Evolutionary conservation across 495 filamentous ascomycete species (phyloP), one percentile per base, ranked within the genome.

Genomic region (Corynascus novoguineensis): DNA sequence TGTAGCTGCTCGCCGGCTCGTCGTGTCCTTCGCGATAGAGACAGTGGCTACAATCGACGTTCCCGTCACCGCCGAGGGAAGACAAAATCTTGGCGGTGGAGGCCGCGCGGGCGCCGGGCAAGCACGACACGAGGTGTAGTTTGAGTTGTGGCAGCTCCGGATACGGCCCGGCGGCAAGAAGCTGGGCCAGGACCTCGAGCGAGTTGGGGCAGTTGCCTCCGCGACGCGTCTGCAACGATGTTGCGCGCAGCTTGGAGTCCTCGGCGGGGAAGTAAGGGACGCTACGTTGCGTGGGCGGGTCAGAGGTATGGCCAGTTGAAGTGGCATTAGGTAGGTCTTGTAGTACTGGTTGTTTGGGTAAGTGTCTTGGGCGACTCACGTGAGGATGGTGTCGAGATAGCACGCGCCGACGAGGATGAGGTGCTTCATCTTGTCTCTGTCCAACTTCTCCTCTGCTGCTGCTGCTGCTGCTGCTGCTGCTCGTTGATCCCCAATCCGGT

Each of bases 151-250:
- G 40, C 17, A 54, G 49, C 8, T 25, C 41, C 11, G 50, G 46
- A 7, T 53, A 45, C 10, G 49, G 41, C 1, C 32, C 32, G 25
- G 56, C 53, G 25, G 60, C 55, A 21, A 81, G 64, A 10, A 88
- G 71, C 64, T 88, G 84, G 49, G 81, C 75, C 22, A 90, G 72
- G 4, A 90, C 85, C 60, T 88, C 80, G 42, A 87, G 77, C 4
- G 81, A 82, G 59, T 90, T 89, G 31, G 84, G 81, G 56, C 82
- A 85, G 67, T 90, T 90, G 14, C 86, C 86, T 32, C 86, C 86
- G 3, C 86, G 79, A 24, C 86, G 80, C n/a, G 76, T 77, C 42
- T 73, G 68, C 45, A 86, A 60, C 17, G 57, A 73, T 5, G 81
- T 77, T 21, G 86, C 86, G 51, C 86, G 84, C 28, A 87, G 75